Base-by-base conservation (phyloP, 495 filamentous ascomycete species). In the Neurospora sp. region DNA sequence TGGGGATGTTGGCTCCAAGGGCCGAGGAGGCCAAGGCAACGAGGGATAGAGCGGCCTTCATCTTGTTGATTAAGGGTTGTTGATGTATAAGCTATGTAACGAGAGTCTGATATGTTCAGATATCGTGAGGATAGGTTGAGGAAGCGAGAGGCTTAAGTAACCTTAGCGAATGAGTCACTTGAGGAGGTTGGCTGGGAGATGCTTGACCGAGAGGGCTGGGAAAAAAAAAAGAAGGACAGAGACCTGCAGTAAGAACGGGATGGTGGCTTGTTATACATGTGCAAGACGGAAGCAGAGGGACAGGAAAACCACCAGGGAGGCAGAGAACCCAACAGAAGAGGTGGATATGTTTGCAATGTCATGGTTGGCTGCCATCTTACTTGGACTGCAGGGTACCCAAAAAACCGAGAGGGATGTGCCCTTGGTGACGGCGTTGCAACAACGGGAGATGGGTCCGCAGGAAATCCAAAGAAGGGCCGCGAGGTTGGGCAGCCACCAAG, bases 81-180 rank as follows among this genome's bases (percentile, higher is more conserved):
- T 53, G 71, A 44, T 20, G 68, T 75, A 61, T 69, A 59, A 69
- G 47, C 47, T 74, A 69, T 71, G 71, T 72, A 81, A 70, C 73
- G 77, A 81, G 71, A 40, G 78, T 73, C 53, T 71, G 22, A 44
- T 65, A n/a, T 65, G 53, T 65, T 65, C 53, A 65, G 53, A 65
- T 65, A 35, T 65, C 27, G 22, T 18, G 45, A 39, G 70, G 42
- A 40, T 70, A 27, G n/a, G 71, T 68, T 45, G 47, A 37, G 39
- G 73, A 59, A 80, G 76, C 72, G 78, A 79, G 71, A 70, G 77
- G 75, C 69, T 81, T 75, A 79, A 81, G 81, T 80, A 84, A 81
- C 82, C 81, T 83, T 82, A 83, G 78, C 82, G 83, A 85, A 83
- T 73, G 82, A 82, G 81, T 82, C 80, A 83, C 81, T 81, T 75